A percentile compares a stretch with the other conserved stretches of the same genome.
phyloP scores from a whole-genome alignment of 2,329 filamentous ascomycete species.

The Chaetoscypha palmicola region DNA sequence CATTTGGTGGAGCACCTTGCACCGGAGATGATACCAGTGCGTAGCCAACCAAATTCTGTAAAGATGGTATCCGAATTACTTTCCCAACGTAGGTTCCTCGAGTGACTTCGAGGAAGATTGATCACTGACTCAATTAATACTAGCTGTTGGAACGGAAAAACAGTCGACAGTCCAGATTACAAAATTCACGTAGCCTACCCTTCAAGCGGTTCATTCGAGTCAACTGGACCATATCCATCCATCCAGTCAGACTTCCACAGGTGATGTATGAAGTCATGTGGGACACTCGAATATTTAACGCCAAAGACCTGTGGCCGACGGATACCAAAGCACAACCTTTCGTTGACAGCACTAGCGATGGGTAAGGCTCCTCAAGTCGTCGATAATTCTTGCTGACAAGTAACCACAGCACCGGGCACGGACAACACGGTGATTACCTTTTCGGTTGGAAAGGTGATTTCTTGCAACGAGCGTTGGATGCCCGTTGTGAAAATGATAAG shows the following conservation, averaged over 20 bases:
- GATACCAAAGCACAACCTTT: constrained; percentile 34
- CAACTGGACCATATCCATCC: constrained; percentile 45
- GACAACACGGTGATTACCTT: constrained; percentile 50
- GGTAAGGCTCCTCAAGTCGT: constrained; percentile 20
- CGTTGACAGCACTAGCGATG: constrained; percentile 11
- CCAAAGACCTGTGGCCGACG: constrained; percentile 37
- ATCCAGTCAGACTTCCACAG: constrained; percentile 48
- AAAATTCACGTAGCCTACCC: constrained; percentile 51
- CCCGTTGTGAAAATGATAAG: constrained; percentile 67
- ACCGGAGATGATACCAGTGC: constrained; percentile 7
- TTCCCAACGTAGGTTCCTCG: constrained; percentile 39
- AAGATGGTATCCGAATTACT: constrained; percentile 7
- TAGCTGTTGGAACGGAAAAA: constrained; percentile 53
- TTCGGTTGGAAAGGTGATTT: constrained; percentile 50
- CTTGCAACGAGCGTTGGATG: constrained; percentile 46
- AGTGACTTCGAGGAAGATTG: background rate
- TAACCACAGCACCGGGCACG: constrained; percentile 38
- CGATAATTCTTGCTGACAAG: constrained; percentile 22
- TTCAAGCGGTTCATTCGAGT: constrained; percentile 28
- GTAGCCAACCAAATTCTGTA: constrained; percentile 1
- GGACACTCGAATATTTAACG: constrained; percentile 43
- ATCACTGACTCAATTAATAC: background rate
- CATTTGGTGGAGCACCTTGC: constrained; percentile 6
- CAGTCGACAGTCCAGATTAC: constrained; percentile 48
- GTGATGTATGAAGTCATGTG: constrained; percentile 55